A percentile compares a stretch with the other conserved stretches of the same genome.
Evolutionary conservation across 2,329 filamentous ascomycete species (phyloP).

Genomic region (Cercospora sojina): DNA sequence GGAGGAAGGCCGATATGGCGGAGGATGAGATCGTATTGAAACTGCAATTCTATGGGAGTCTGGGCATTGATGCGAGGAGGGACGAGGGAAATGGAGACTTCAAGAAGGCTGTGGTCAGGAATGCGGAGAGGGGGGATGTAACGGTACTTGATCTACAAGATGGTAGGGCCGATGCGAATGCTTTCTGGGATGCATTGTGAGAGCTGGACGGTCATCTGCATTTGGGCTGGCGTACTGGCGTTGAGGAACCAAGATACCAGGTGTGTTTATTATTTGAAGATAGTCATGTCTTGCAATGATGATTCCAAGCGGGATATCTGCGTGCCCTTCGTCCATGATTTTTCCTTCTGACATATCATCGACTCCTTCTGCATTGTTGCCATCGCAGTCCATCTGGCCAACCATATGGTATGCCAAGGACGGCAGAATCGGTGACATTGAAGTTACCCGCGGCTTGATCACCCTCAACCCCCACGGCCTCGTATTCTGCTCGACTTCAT

Average conservation of each 20-base stretch:
- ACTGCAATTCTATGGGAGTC: slow-evolving; percentile 83
- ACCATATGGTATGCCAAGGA: background rate
- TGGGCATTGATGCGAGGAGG: slow-evolving; percentile 88
- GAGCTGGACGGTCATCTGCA: background rate
- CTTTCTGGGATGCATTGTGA: slow-evolving; percentile 88
- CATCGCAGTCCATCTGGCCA: background rate
- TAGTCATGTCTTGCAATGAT: background rate
- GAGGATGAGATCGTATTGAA: slow-evolving; percentile 62
- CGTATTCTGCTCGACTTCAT: background rate
- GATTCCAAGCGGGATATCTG: too few species aligned
- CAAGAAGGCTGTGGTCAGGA: slow-evolving; percentile 79
- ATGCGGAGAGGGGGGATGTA: slow-evolving; percentile 83
- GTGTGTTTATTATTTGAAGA: slow-evolving; percentile 1
- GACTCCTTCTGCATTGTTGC: background rate
- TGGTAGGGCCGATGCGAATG: slow-evolving; percentile 88
- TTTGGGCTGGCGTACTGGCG: background rate
- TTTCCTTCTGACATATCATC: background rate
- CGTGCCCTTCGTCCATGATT: background rate
- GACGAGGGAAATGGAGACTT: slow-evolving; percentile 73
- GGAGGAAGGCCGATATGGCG: slow-evolving; percentile 45
- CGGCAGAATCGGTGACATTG: background rate
- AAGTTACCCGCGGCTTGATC: background rate
- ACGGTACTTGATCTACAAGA: slow-evolving; percentile 94
- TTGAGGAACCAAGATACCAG: slow-evolving; percentile 18
- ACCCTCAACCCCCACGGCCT: background rate